Base-by-base conservation (phyloP, 768 basidiomycete species). In the Lactarius sanguifluus region DNA sequence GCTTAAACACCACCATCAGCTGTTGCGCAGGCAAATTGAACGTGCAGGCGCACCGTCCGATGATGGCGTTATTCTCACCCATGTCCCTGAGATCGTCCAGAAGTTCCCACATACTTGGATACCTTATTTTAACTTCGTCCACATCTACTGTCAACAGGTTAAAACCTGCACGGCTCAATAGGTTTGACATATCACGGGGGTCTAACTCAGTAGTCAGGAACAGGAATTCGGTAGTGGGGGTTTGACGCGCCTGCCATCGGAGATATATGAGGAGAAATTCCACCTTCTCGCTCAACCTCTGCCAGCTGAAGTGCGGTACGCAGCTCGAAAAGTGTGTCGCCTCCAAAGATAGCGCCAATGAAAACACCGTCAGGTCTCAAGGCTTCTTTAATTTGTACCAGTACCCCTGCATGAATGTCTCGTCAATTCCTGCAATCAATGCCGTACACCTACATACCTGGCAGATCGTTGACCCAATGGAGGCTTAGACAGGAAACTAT, bases 391-490 rank as follows among this genome's bases (percentile, higher is more conserved):
- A 97, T 92, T 74, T 98, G 97, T 10, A 93, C 82, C 13, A 99
- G 81, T 0, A 88, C 81, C 8, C 94, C 95, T 96, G 59, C 16
- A 25, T 25, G n/a, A 5, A 59, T n/a, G 43, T 52, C 40, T 64
- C 20, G 56, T 56, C 20, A 64, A 38, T 10, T 20, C 13, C 25
- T 36, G 38, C 15, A 38, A 12, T 15, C 5, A 32, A 28, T 8
- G 43, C 25, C 41, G 12, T 23, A 18, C 41, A 50, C 34, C 43
- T 36, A 57, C 82, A 32, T 38, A 92, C 96, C 94, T 67, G 95
- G 96, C 7, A 99, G 83, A 78, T 99, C 97, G 71, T 98, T 98
- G 15, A 97, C 86, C 97, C 97, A 99, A 69, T 99, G 97, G 52
- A 98, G 81, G 71, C 88, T 90, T 4, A 97, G 82, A 74, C 93